Conservation (phyloP, 2,329 filamentous ascomycete genomes). For the Aspergillus quadricinctus region DNA sequence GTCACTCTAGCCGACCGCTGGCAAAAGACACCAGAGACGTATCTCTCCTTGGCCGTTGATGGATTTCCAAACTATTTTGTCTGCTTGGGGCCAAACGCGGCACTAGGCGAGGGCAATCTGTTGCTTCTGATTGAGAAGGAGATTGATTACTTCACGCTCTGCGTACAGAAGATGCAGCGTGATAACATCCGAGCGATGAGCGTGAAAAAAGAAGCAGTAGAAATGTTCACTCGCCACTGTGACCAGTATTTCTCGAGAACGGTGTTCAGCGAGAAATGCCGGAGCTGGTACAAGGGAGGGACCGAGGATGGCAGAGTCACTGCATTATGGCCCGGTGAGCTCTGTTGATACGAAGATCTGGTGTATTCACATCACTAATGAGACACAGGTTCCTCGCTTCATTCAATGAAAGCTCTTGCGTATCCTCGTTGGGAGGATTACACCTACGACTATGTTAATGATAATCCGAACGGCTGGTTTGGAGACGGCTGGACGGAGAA, state of each 20-base stretch:
- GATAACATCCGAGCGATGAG: constrained; percentile 31
- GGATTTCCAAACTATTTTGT: constrained; percentile 34
- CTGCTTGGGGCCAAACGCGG: constrained; percentile 30
- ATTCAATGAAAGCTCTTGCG: constrained; percentile 32
- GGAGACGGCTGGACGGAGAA: constrained; percentile 34
- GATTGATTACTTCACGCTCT: constrained; percentile 32
- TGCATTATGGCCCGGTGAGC: constrained; percentile 33
- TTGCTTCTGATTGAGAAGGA: constrained; percentile 30
- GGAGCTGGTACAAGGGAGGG: constrained; percentile 38
- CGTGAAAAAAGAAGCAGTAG: constrained; percentile 23
- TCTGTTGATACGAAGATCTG: neutral
- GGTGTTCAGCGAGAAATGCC: constrained; percentile 32
- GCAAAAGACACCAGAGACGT: constrained; percentile 31
- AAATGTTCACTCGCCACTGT: constrained; percentile 26
- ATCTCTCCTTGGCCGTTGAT: constrained; percentile 32
- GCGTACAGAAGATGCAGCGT: constrained; percentile 32
- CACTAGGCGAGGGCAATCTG: constrained; percentile 31
- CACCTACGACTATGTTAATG: constrained; percentile 33
- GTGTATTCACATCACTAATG: constrained; percentile 2
- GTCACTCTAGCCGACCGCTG: constrained; percentile 25
- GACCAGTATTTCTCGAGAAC: constrained; percentile 34
- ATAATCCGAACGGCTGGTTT: constrained; percentile 29
- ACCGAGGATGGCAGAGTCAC: constrained; percentile 27
- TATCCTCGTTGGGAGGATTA: constrained; percentile 39
- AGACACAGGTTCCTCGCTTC: constrained; percentile 30